These are phyloP conservation scores for Candida nanaspora DNA, from an alignment of 805 yeast species.

Conservation along the genomic window DNA sequence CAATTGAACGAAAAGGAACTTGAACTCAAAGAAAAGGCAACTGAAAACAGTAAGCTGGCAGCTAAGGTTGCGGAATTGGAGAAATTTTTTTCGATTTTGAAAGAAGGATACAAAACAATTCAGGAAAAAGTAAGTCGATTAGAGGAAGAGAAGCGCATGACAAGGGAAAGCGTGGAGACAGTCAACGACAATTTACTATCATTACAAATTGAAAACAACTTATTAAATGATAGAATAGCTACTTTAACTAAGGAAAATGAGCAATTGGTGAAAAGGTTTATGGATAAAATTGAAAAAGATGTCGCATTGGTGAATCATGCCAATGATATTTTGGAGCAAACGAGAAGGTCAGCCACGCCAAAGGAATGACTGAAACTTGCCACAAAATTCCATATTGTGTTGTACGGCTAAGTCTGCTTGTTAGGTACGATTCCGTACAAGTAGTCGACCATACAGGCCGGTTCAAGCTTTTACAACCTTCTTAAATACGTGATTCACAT, in stretches of 20 bases:
- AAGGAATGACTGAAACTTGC: background rate
- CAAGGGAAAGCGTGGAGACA: slow-evolving; percentile 38
- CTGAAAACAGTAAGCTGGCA: slow-evolving; percentile 4
- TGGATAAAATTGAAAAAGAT: slow-evolving; percentile 33
- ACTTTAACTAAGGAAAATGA: slow-evolving; percentile 32
- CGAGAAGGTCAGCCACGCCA: slow-evolving; percentile 1
- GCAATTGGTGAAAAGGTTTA: slow-evolving; percentile 33
- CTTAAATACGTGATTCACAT: too few species aligned
- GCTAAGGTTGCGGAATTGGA: slow-evolving; percentile 7
- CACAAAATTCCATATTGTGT: too few species aligned
- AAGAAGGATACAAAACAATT: slow-evolving; percentile 18
- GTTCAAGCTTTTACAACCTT: too few species aligned
- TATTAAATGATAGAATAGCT: slow-evolving; percentile 27
- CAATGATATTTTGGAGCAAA: slow-evolving; percentile 23
- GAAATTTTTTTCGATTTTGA: slow-evolving; percentile 10
- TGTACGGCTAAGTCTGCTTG: too few species aligned
- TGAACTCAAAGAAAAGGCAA: slow-evolving; percentile 5
- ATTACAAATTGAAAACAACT: slow-evolving; percentile 41
- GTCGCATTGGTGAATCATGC: slow-evolving; percentile 36
- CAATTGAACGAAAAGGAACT: slow-evolving; percentile 3
- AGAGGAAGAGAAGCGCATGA: slow-evolving; percentile 27
- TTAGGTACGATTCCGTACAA: too few species aligned
- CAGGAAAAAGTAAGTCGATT: slow-evolving; percentile 12
- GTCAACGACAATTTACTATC: slow-evolving; percentile 45
- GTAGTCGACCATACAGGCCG: too few species aligned